Evolutionary conservation across 495 filamentous ascomycete genomes (phyloP), one percentile per base, ranked within the genome.

Genomic region (Baudoinia panamericana): DNA sequence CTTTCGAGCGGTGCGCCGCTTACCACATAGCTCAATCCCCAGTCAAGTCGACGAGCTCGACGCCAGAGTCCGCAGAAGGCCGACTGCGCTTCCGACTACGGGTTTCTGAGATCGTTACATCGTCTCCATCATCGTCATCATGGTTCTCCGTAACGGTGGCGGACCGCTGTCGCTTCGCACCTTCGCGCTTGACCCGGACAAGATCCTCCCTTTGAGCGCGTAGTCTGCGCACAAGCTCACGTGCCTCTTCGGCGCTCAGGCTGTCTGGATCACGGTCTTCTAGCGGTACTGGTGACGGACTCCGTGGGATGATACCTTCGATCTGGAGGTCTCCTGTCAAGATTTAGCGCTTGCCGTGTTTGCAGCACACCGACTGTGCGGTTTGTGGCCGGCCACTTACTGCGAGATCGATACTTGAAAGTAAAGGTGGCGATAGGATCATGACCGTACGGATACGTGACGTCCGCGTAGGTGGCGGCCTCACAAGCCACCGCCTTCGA

Each of bases 291-390:
- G 51, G 51, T 7, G 43, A 44, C 6, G 51, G 48, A 5, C 30
- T 39, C 2, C 52, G 48, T 20, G 48, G 40, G 32, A 52, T 46
- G 30, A 52, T 40, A 28, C 39, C 25, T 23, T 52, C 49, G 28
- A 40, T 42, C 26, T 55, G 45, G 8, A 52, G 52, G n/a, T 46
- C 52, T n/a, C 36, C 52, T 55, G 16, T n/a, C n/a, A n/a, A n/a
- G n/a, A n/a, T n/a, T n/a, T n/a, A n/a, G n/a, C n/a, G n/a, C n/a
- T n/a, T n/a, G n/a, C n/a, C n/a, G n/a, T n/a, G n/a, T n/a, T n/a
- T n/a, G n/a, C 13, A 42, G 4, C 30, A 21, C 15, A 4, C 17
- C 8, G 25, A 32, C 5, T 41, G 25, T 22, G 33, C 15, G 23
- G 2, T 33, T 7, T 19, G n/a, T n/a, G n/a, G n/a, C n/a, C n/a